phyloP scores from a whole-genome alignment of 2,329 filamentous ascomycete genomes.

The Emericellopsis cladophorae region DNA sequence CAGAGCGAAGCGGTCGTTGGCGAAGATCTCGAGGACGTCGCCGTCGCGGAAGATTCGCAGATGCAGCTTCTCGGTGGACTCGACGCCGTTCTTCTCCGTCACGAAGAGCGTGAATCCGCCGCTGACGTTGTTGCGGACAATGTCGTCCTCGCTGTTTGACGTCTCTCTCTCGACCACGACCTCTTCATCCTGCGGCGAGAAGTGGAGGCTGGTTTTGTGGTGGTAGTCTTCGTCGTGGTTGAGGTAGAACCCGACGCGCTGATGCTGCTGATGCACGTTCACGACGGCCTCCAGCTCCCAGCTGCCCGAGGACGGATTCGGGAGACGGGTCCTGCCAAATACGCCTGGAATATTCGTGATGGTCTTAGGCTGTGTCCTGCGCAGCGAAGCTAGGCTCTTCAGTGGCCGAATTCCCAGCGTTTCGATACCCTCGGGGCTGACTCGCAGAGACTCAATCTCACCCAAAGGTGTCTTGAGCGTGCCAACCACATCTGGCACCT shows the following conservation, averaged over 20 bases:
- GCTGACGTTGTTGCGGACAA: constrained; percentile 19
- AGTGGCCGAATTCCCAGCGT: constrained; percentile 25
- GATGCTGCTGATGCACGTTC: constrained; percentile 4
- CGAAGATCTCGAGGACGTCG: constrained; percentile 12
- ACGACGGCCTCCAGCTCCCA: constrained; percentile 14
- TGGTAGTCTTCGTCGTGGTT: constrained; percentile 12
- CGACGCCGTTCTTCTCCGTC: neutral
- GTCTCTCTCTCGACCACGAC: constrained; percentile 23
- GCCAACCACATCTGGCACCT: constrained; percentile 19
- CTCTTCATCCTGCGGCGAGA: constrained; percentile 21
- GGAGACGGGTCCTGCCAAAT: neutral
- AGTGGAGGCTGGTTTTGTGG: constrained; percentile 22
- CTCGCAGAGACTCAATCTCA: constrained; percentile 27
- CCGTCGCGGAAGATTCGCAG: constrained; percentile 11
- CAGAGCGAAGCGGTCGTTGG: constrained; percentile 13
- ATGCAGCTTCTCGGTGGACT: constrained; percentile 8
- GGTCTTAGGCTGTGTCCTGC: constrained; percentile 4
- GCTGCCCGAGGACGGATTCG: constrained; percentile 1
- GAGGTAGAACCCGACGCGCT: constrained; percentile 10
- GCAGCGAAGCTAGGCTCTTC: constrained; percentile 9
- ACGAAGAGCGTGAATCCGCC: constrained; percentile 34
- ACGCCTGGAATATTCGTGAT: constrained; percentile 5
- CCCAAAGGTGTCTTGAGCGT: constrained; percentile 20
- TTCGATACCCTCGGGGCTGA: constrained; percentile 15
- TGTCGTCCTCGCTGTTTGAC: constrained; percentile 15